Percentiles rank a stretch among this genome's conserved stretches.
Conservation (phyloP, 768 basidiomycete genomes). For the Kwoniella europaea region DNA sequence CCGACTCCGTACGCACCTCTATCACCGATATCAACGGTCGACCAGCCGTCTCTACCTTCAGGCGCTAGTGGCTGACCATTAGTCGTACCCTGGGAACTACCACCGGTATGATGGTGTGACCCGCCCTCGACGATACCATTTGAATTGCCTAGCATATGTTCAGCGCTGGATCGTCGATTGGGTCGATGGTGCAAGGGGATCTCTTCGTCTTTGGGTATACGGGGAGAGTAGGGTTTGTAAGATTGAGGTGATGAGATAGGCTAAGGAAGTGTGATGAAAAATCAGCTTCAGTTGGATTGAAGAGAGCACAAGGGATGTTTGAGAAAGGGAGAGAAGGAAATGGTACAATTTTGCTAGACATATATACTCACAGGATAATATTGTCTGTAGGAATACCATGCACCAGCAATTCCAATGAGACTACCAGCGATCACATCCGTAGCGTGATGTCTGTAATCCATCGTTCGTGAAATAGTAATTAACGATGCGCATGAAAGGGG, state of each 20-base stretch:
- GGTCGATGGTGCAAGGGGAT: constrained; percentile 28
- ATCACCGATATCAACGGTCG: background rate
- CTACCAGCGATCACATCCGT: constrained; percentile 56
- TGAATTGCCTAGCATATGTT: constrained; percentile 1
- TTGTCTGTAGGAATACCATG: constrained; percentile 54
- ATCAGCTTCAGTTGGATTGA: no score
- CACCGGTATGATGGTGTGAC: constrained; percentile 15
- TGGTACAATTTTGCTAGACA: background rate
- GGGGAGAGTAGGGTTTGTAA: constrained; percentile 49
- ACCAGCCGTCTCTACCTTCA: background rate
- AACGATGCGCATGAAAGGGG: constrained; percentile 46
- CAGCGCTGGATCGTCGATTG: constrained; percentile 17
- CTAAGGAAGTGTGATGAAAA: constrained; percentile 13
- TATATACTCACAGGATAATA: constrained; percentile 48
- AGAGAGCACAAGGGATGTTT: background rate
- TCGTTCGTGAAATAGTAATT: constrained; percentile 49
- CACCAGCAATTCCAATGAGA: constrained; percentile 45
- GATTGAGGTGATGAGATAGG: constrained; percentile 33
- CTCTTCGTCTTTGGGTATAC: constrained; percentile 36
- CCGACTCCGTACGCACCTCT: background rate
- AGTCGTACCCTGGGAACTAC: constrained; percentile 1
- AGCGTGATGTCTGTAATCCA: constrained; percentile 56
- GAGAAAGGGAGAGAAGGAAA: no score
- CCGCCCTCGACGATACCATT: background rate
- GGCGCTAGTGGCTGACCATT: constrained; percentile 1